Evolutionary conservation across 345 rosid species (phyloP).

Genomic region (Brassica carinata): DNA sequence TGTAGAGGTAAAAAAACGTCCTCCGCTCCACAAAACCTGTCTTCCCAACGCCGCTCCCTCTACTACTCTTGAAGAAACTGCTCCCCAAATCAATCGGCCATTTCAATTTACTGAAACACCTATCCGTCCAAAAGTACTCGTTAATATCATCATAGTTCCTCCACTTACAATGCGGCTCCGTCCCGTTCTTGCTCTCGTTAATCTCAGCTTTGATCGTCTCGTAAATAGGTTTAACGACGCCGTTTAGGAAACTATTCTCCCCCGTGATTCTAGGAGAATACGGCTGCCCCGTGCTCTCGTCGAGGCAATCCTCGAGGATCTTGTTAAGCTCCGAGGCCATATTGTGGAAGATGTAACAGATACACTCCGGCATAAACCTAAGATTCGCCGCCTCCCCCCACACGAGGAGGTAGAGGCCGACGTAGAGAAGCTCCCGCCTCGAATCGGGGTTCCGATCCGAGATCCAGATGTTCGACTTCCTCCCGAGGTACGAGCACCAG

Average conservation of each 20-base stretch:
- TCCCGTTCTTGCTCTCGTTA: slow-evolving; percentile 68
- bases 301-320: slow-evolving; percentile 73
- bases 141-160: slow-evolving; percentile 91
- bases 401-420: slow-evolving; percentile 68
- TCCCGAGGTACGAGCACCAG: slow-evolving; percentile 88
- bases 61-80: slow-evolving; percentile 56
- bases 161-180: slow-evolving; percentile 80
- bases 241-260: slow-evolving; percentile 59
- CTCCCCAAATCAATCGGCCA: slow-evolving; percentile 69
- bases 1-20: slow-evolving; percentile 75
- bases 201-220: slow-evolving; percentile 59
- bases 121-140: slow-evolving; percentile 85
- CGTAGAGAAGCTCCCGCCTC: slow-evolving; percentile 74
- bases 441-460: slow-evolving; percentile 72
- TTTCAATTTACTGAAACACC: slow-evolving; percentile 69
- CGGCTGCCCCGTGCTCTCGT: slow-evolving; percentile 58
- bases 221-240: slow-evolving; percentile 70
- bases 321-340: slow-evolving; percentile 93
- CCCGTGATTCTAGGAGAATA: slow-evolving; percentile 58
- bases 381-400: slow-evolving; percentile 96
- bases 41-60: slow-evolving; percentile 63
- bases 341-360: slow-evolving; percentile 81
- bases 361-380: slow-evolving; percentile 87
- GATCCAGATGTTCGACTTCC: slow-evolving; percentile 87
- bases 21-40: slow-evolving; percentile 93